Evolutionary conservation across 2,329 filamentous ascomycete genomes (phyloP), one percentile per base, ranked within the genome.

Genomic region (Tympanopsis confertula): DNA sequence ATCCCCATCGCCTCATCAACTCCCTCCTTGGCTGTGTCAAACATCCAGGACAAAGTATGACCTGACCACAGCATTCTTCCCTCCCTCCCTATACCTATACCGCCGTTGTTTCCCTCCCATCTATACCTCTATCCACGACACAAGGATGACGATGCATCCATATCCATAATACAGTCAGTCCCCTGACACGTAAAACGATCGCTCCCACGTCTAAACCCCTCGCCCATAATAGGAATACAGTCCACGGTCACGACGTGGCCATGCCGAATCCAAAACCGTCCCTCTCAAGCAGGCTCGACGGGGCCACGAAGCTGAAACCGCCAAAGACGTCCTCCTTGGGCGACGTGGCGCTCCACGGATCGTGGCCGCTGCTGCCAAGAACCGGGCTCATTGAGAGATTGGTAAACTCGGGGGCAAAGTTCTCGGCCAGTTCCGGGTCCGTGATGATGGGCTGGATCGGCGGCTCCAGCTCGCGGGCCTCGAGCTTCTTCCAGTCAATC

Each of bases 371-470:
- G 46, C 51, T 59, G 44, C 50, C 58, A 38, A 78, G 54, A 2
- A 83, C 68, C 4, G 87, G 86, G 54, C 84, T 93, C 38, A 96
- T 67, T 3, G 85, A 74, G 44, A 94, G 61, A 39, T 83, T 78
- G 0, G 89, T 98, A 56, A 98, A 98, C 54, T 95, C 87, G n/a
- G 69, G 67, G 0, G 84, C 75, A 60, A 98, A 98, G 62, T 98
- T 98, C 71, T 98, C 93, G 1, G 91, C 91, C 35, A 95, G 69
- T 56, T 93, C 88, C 0, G 91, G 91, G 51, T 98, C 87, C 0
- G 91, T 96, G 53, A 98, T 89, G 50, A 96, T 70, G n/a, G 91
- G 91, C 54, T 83, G 77, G 49, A 98, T 96, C 0, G 91, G 91
- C 1, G 91, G 84, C 48, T 85, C 81, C 35, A 94, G 48, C 58